Base-by-base conservation (phyloP, 2,329 filamentous ascomycete genomes). In the Pseudocercospora cruenta region DNA sequence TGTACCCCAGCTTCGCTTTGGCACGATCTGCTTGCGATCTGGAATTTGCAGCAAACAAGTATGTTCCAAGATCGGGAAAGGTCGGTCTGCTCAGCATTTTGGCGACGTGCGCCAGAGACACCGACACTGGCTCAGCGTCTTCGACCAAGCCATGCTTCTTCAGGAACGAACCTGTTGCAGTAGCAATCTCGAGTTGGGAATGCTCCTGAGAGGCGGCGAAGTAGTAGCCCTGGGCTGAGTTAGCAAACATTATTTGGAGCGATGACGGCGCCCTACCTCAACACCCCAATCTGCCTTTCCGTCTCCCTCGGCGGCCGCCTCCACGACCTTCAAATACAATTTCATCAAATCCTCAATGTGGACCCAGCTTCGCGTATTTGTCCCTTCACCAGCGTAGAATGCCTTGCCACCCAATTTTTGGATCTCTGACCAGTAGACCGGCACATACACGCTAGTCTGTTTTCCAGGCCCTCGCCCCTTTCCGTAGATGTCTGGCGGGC, bases 401-500 rank as follows among this genome's bases (percentile, higher is more conserved):
- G 78, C 73, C 24, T 26, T 54, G 4, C 65, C 78, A 73, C 60
- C 76, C 67, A 72, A 51, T 58, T 79, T 76, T 53, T 79, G 66
- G 0, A 78, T 77, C 21, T 79, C 78, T 1, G 74, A 68, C 4
- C 78, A 70, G 10, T 82, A 78, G 26, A 77, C 71, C 21, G 82
- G 82, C 1, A 80, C 73, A 39, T 82, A 79, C 0, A 80, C 71
- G 65, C 81, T 83, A 63, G 74, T 76, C 36, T 74, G 79, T 60
- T 82, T 74, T 73, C 74, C 70, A 12, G 78, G 68, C 31, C 77
- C 77, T 9, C 78, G 74, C 4, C 78, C 78, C 2, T 74, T 73
- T 19, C 80, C 88, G 68, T 88, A 90, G 67, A 90, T 90, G 3
- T 84, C 86, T 0, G 88, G 87, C 5, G 88, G 88, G 67, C 87